These are phyloP conservation scores for Aechmea fasciata DNA, from an alignment of 176 grass and related monocot species.

Conservation along the genomic window DNA sequence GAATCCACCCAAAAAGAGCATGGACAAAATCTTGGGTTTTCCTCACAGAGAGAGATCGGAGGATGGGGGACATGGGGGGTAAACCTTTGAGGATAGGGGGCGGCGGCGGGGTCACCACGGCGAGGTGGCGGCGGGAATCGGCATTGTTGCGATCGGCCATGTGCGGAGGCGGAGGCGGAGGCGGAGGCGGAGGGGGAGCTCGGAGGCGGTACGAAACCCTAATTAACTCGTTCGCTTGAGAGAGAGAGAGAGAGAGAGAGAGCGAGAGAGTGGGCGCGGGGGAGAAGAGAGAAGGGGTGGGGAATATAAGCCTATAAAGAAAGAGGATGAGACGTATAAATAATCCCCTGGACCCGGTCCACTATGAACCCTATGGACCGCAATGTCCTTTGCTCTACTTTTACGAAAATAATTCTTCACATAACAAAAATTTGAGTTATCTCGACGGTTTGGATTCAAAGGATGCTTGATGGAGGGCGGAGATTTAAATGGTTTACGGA, in stretches of 20 bases:
- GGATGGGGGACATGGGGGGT: not conserved
- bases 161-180: slow-evolving; percentile 38
- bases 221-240: slow-evolving; percentile 30
- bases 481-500: no score
- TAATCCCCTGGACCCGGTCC: no score
- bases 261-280: slow-evolving; percentile 13
- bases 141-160: slow-evolving; percentile 55
- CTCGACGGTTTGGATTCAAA: no score
- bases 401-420: no score
- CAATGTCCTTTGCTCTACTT: no score
- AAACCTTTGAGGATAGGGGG: slow-evolving; percentile 64
- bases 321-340: not conserved
- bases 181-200: slow-evolving; percentile 32
- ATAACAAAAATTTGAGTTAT: no score
- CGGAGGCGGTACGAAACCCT: slow-evolving; percentile 32
- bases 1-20: slow-evolving; percentile 1
- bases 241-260: slow-evolving; percentile 1
- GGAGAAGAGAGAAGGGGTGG: not conserved
- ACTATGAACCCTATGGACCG: no score
- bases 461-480: no score
- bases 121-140: slow-evolving; percentile 42
- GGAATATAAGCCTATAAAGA: slow-evolving; percentile 28
- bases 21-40: slow-evolving; percentile 22
- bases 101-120: slow-evolving; percentile 46
- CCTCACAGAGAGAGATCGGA: slow-evolving; percentile 18